Evolutionary conservation across 441 rosid genomes (phyloP).

Genomic region (Erodium trifolium): DNA sequence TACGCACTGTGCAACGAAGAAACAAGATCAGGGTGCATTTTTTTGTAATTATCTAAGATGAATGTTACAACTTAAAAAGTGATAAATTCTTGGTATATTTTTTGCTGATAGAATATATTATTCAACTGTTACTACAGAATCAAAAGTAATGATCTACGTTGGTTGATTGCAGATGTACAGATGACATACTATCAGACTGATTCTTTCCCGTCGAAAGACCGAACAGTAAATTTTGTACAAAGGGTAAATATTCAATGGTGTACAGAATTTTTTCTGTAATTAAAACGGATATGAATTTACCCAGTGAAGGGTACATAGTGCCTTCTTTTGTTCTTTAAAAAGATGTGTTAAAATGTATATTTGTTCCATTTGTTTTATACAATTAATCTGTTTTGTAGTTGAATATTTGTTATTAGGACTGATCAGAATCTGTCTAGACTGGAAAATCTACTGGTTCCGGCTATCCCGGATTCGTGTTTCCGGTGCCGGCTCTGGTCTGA

Average conservation of each 20-base stretch:
- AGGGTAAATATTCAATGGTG: conserved; percentile 26
- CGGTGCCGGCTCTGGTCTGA: no score
- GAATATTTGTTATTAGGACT: no score
- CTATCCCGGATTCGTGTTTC: no score
- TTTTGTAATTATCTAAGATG: no score
- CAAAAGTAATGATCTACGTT: not conserved
- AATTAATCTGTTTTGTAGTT: not conserved
- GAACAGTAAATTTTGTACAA: conserved; percentile 27
- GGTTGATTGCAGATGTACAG: conserved; percentile 38
- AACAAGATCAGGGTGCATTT: no score
- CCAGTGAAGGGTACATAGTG: conserved; percentile 14
- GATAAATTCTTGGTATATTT: no score
- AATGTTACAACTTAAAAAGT: no score
- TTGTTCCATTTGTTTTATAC: not conserved
- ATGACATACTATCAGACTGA: conserved; percentile 17
- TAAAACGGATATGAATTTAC: conserved; percentile 7
- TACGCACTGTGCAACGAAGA: no score
- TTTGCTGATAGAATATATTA: no score
- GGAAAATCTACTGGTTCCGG: no score
- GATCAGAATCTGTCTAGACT: no score
- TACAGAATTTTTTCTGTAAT: conserved; percentile 12
- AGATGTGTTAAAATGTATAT: not conserved
- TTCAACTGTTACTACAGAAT: no score
- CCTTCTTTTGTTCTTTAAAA: conserved; percentile 19
- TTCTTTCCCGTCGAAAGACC: conserved; percentile 29